Evolutionary conservation across 1,284 basidiomycete species (phyloP).

Genomic region (Leccinum fallax): DNA sequence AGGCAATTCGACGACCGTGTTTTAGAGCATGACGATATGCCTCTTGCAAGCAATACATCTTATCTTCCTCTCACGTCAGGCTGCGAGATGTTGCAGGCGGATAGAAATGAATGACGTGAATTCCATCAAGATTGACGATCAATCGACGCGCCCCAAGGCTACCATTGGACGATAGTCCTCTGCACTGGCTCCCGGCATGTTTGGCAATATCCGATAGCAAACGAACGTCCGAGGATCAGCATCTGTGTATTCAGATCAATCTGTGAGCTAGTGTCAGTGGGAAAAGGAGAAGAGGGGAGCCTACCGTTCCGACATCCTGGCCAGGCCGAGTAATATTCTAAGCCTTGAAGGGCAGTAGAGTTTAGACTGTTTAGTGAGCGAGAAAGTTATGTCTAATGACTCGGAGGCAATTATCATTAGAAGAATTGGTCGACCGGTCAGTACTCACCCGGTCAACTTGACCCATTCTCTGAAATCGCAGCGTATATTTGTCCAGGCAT

Average conservation of each 20-base stretch:
- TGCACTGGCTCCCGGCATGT: neutral
- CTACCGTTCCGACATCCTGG: neutral
- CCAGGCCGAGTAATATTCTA: neutral
- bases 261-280: neutral
- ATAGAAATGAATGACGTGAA: neutral
- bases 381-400: neutral
- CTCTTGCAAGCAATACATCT: neutral
- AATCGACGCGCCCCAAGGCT: neutral
- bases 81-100: neutral
- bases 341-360: too few species aligned
- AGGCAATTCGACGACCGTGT: too few species aligned
- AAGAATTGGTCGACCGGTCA: neutral
- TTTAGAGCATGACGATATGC: neutral
- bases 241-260: neutral
- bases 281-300: neutral
- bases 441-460: too few species aligned
- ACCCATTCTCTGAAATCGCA: neutral
- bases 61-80: neutral
- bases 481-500: neutral
- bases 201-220: neutral
- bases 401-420: neutral
- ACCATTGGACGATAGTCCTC: neutral
- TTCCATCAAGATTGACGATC: neutral
- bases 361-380: too few species aligned
- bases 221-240: neutral